Percentiles rank a stretch among this genome's conserved stretches.
Conservation (phyloP, 2,329 filamentous ascomycete species). For the Cladorrhinum sp. region DNA sequence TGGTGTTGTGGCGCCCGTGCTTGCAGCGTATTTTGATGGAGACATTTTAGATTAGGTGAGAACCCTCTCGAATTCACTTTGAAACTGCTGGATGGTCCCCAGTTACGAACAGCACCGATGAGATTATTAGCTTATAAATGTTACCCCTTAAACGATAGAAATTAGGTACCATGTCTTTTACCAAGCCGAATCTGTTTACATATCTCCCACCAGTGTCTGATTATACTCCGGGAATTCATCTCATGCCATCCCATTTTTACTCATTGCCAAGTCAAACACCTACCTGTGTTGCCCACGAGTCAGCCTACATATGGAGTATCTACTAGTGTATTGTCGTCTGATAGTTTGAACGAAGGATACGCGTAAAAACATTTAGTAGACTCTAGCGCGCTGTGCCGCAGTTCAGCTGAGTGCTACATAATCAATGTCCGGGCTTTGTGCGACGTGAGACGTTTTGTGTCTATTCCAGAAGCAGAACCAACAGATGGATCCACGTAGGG, state of each 20-base stretch:
- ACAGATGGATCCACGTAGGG: neutral
- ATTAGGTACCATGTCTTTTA: too few species aligned
- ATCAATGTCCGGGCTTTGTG: too few species aligned
- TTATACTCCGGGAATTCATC: too few species aligned
- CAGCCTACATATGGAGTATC: neutral
- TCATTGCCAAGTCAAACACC: too few species aligned
- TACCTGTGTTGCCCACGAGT: neutral
- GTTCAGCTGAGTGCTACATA: neutral
- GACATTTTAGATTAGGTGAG: neutral
- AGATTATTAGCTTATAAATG: too few species aligned
- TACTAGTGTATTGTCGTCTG: too few species aligned
- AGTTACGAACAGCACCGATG: too few species aligned
- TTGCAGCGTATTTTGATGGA: neutral
- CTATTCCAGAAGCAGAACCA: neutral
- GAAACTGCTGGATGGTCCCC: neutral
- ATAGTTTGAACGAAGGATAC: neutral
- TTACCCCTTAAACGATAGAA: too few species aligned
- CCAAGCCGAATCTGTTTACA: too few species aligned
- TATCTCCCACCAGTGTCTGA: too few species aligned
- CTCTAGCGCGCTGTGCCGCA: neutral
- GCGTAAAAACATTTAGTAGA: neutral
- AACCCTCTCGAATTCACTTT: neutral
- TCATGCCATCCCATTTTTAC: too few species aligned
- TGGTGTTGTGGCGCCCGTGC: neutral
- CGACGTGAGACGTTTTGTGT: neutral